Percentiles rank a stretch among this genome's conserved stretches.
These are phyloP conservation scores for Sporothrix globosa DNA, from an alignment of 2,329 filamentous ascomycete genomes.

Conservation along the genomic window DNA sequence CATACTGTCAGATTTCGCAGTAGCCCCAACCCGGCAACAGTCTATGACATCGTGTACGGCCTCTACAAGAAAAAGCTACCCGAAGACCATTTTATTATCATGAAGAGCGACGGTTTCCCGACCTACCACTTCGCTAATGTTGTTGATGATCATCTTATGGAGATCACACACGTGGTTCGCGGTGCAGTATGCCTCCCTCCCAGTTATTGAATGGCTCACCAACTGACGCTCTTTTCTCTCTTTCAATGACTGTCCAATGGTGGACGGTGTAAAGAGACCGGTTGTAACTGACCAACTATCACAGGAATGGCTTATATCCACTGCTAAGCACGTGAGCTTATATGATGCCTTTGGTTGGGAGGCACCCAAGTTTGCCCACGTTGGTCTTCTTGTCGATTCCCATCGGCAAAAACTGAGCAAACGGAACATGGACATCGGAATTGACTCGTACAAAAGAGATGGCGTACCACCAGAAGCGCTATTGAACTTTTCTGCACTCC, in stretches of 20 bases:
- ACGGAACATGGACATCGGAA: constrained; percentile 63
- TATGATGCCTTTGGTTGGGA: constrained; percentile 78
- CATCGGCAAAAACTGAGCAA: constrained; percentile 84
- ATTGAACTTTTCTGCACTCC: constrained; percentile 80
- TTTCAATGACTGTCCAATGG: background rate
- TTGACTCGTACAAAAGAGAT: constrained; percentile 54
- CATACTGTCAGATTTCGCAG: constrained; percentile 78
- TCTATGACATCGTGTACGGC: constrained; percentile 81
- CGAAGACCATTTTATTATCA: constrained; percentile 81
- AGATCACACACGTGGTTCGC: constrained; percentile 92
- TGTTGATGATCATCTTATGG: constrained; percentile 92
- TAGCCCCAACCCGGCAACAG: constrained; percentile 63
- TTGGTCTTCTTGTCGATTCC: constrained; percentile 71
- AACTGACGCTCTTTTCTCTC: background rate
- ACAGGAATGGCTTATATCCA: constrained; percentile 94
- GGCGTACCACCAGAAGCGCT: constrained; percentile 55
- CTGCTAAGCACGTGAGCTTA: constrained; percentile 71
- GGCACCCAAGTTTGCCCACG: constrained; percentile 75
- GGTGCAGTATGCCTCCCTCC: constrained; percentile 65
- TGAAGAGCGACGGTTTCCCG: constrained; percentile 89
- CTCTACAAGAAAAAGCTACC: constrained; percentile 58
- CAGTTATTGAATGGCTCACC: background rate
- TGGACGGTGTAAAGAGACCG: background rate
- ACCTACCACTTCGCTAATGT: constrained; percentile 98
- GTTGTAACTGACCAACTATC: background rate